Conservation (phyloP, 2,329 filamentous ascomycete genomes). For the Neonectria faginata region DNA sequence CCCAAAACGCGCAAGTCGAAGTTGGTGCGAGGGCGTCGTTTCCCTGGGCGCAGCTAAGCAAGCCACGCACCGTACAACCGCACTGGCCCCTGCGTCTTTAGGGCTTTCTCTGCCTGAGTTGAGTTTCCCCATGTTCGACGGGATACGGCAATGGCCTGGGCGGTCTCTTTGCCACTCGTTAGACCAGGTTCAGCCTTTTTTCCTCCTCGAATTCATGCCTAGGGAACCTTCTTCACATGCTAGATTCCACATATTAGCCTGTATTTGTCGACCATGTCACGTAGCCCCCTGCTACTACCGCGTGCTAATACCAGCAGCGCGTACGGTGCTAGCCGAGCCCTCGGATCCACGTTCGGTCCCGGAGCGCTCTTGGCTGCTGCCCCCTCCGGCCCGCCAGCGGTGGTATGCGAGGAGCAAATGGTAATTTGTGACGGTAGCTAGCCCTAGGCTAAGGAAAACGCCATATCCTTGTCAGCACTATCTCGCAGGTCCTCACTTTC, state of each 20-base stretch:
- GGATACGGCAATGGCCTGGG: not conserved
- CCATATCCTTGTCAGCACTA: constrained; percentile 35
- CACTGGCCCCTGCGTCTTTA: not conserved
- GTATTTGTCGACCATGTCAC: not conserved
- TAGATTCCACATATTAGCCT: not conserved
- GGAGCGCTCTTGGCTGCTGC: not conserved
- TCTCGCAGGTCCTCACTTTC: constrained; percentile 27
- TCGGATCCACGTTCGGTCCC: constrained; percentile 3
- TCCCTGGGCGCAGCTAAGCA: not conserved
- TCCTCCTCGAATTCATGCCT: not conserved
- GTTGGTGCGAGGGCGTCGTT: not conserved
- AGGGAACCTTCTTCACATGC: not conserved
- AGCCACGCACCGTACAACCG: constrained; percentile 10
- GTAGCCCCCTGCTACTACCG: not conserved
- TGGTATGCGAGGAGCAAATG: constrained; percentile 31
- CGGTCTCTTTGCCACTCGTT: not conserved
- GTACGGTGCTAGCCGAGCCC: constrained; percentile 5
- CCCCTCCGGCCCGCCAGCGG: constrained; percentile 23
- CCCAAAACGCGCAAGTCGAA: constrained; percentile 2
- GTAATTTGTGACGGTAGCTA: constrained; percentile 15
- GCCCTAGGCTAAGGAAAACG: constrained; percentile 22
- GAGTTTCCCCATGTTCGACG: not conserved
- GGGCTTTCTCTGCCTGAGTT: not conserved
- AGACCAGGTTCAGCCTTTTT: not conserved
- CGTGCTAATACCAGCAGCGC: not conserved